Conservation (phyloP, 1,139 yeast genomes). For the Protomyces macrosporus region DNA sequence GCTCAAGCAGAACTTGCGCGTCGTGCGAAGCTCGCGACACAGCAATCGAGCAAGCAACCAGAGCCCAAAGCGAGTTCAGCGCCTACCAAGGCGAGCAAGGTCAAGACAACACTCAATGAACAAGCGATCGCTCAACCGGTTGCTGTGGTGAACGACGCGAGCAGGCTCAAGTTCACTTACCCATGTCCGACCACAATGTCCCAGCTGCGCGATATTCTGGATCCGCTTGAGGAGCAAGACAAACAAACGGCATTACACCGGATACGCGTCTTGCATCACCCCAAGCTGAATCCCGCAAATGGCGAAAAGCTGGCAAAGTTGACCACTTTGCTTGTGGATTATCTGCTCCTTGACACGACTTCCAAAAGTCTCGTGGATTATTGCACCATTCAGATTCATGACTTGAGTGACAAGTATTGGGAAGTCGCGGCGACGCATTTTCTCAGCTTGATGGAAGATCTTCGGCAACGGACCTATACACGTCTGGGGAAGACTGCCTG, state of each 20-base stretch:
- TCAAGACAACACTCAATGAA: not conserved
- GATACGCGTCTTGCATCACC: conserved; percentile 61
- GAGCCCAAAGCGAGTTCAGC: not conserved
- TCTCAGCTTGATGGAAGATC: conserved; percentile 57
- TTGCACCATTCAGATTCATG: conserved; percentile 15
- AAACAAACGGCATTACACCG: conserved; percentile 51
- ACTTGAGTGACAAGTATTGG: conserved; percentile 17
- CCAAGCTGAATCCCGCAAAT: conserved; percentile 74
- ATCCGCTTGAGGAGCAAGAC: conserved; percentile 43
- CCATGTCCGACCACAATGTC: conserved; percentile 57
- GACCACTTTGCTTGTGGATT: conserved; percentile 59
- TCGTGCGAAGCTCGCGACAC: not conserved
- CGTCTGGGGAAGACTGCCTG: conserved; percentile 37
- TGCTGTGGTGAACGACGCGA: conserved; percentile 27
- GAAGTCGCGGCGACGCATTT: conserved; percentile 45
- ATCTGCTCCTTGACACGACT: conserved; percentile 49
- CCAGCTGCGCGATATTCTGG: conserved; percentile 46
- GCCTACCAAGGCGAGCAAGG: not conserved
- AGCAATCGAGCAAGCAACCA: not conserved
- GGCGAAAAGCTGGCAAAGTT: conserved; percentile 67
- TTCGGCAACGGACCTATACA: conserved; percentile 45
- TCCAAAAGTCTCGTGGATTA: not conserved
- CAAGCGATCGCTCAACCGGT: not conserved
- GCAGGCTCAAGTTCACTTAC: conserved; percentile 33
- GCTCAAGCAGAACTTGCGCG: conserved; percentile 21